Evolutionary conservation across 2,329 filamentous ascomycete species (phyloP).

Genomic region (Aspergillus piperis): DNA sequence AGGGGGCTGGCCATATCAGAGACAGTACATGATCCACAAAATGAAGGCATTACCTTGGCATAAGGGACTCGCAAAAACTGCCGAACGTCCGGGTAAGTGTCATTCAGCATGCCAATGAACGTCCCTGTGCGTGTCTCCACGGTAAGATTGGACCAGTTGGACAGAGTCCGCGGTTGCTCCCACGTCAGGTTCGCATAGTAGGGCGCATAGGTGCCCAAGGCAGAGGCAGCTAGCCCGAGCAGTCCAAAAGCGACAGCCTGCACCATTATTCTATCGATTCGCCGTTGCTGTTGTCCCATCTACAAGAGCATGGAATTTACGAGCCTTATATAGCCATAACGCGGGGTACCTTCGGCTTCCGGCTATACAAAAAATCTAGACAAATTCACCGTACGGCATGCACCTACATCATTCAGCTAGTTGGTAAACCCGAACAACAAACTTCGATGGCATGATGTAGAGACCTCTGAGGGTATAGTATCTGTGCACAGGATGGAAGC

Average conservation of each 20-base stretch:
- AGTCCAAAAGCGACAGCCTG: not conserved
- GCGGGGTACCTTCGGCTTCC: not conserved
- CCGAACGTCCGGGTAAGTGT: constrained; percentile 38
- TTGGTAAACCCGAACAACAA: not conserved
- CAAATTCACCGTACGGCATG: not conserved
- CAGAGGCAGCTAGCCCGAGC: not conserved
- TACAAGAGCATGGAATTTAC: too few relatives aligned
- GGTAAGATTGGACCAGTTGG: constrained; percentile 20
- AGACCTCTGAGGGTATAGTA: not conserved
- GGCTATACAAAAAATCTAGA: not conserved
- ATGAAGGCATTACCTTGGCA: constrained; percentile 25
- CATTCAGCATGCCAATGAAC: constrained; percentile 36
- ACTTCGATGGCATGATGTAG: not conserved
- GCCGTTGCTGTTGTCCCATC: too few relatives aligned
- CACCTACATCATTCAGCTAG: not conserved
- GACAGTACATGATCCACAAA: too few relatives aligned
- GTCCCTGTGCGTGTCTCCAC: constrained; percentile 17
- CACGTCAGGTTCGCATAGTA: constrained; percentile 23
- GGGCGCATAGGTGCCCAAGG: constrained; percentile 5
- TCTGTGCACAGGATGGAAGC: not conserved
- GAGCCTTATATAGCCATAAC: not conserved
- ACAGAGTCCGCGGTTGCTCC: constrained; percentile 18
- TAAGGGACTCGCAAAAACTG: constrained; percentile 42
- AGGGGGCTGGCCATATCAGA: not conserved
- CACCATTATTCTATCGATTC: not conserved